Evolutionary conservation across 257 asterid species (phyloP), one percentile per base, ranked within the genome.

Genomic region (Fraxinus pennsylvanica): DNA sequence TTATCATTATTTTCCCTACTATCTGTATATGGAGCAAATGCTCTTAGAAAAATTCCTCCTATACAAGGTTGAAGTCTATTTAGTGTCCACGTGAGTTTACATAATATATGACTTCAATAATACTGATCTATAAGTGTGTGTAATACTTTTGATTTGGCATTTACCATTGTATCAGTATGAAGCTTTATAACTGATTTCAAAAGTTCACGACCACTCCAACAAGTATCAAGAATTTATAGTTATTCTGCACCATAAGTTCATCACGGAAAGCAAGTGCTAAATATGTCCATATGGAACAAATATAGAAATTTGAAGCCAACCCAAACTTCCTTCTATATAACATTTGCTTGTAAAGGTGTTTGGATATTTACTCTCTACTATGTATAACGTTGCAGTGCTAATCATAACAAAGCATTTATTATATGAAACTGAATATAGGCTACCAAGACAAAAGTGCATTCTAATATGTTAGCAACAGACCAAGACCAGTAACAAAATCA

Each of bases 201-300:
- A 70, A 38, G 76, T 59, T 32, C 6, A 21, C 21, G 32, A 33
- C 38, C 61, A 19, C 75, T 17, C 57, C 41, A 52, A 54, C 54
- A 39, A 54, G 35, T 21, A 30, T 29, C 29, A 35, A 1, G 41
- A 32, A 69, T 38, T 10, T 36, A 63, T 29, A 45, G 63, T 81
- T 61, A 30, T 65, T 76, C 81, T 38, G 45, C 72, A 72, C 75
- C 72, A 71, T 71, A 35, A 5, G 67, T 63, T 35, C 70, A 52
- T 33, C 73, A 41, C 32, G 57, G 6, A 14, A 72, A 45, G 79
- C 69, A 43, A 4, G 59, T 50, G 27, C 35, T 32, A 43, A 68
- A 30, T 74, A 35, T 22, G 54, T 61, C 25, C 73, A 72, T 21
- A 32, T 47, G 68, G 50, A 74, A 36, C 68, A 32, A 65, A 66